A percentile compares a stretch with the other conserved stretches of the same genome.
Evolutionary conservation across 495 filamentous ascomycete genomes (phyloP).

Genomic region (Immersiella caudata): DNA sequence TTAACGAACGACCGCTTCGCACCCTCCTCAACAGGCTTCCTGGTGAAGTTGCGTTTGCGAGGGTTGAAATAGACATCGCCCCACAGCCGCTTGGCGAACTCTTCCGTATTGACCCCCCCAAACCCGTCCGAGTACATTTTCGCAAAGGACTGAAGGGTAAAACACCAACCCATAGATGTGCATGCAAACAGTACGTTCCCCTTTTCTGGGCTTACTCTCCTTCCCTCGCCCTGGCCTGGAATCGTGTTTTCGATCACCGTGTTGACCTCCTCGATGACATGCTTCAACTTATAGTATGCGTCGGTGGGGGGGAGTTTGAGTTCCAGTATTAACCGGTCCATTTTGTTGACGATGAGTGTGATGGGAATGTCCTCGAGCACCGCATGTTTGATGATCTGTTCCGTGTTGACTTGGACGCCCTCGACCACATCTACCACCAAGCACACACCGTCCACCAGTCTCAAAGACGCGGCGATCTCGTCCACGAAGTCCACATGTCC

Average conservation of each 20-base stretch:
- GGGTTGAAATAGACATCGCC: constrained; percentile 98
- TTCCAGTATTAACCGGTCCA: constrained; percentile 93
- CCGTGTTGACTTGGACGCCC: constrained; percentile 93
- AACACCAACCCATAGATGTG: constrained; percentile 93
- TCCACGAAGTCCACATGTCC: constrained; percentile 99
- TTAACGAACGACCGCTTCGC: constrained; percentile 89
- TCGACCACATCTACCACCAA: constrained; percentile 97
- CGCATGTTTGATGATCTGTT: constrained; percentile 95
- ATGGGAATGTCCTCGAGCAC: constrained; percentile 88
- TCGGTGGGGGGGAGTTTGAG: constrained; percentile 93
- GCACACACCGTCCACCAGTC: constrained; percentile 88
- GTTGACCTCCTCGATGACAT: constrained; percentile 97
- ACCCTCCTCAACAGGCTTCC: constrained; percentile 78
- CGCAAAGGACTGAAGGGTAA: constrained; percentile 89
- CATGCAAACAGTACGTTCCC: constrained; percentile 96
- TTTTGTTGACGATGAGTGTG: constrained; percentile 91
- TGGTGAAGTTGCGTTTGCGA: constrained; percentile 81
- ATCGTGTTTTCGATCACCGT: constrained; percentile 87
- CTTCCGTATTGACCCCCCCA: constrained; percentile 72
- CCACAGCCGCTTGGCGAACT: constrained; percentile 85
- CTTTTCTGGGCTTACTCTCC: constrained; percentile 90
- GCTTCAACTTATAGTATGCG: constrained; percentile 98
- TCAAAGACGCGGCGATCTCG: constrained; percentile 85
- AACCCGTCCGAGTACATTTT: constrained; percentile 95
- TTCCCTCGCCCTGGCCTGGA: constrained; percentile 78